phyloP scores from a whole-genome alignment of 495 filamentous ascomycete genomes.

The Jackrogersella multiformis region DNA sequence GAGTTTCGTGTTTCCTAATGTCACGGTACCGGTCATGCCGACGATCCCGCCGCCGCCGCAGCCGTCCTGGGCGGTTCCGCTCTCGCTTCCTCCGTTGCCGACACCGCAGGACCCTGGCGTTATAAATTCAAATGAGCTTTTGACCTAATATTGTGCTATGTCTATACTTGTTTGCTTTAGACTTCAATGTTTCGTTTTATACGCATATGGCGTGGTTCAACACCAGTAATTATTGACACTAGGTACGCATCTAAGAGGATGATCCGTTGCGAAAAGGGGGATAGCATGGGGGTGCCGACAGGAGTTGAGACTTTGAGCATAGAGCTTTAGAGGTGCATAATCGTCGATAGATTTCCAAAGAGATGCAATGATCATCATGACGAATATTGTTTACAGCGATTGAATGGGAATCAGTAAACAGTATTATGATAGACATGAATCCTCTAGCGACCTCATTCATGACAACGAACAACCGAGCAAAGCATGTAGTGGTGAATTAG shows the following conservation, averaged over 20 bases:
- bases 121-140: not conserved
- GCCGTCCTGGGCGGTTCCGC: slow-evolving; percentile 15
- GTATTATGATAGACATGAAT: not conserved
- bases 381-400: slow-evolving; percentile 1
- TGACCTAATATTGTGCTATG: not conserved
- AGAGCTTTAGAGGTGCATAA: slow-evolving; percentile 29
- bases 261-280: not conserved
- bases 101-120: not conserved
- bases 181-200: not conserved
- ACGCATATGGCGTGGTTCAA: not conserved
- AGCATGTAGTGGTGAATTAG: too few species aligned
- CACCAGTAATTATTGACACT: not conserved
- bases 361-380: not conserved
- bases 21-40: slow-evolving; percentile 23
- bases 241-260: not conserved
- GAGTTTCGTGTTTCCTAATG: slow-evolving; percentile 31
- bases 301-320: not conserved
- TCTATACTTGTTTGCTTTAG: not conserved
- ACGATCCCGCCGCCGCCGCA: slow-evolving; percentile 23
- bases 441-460: too few species aligned
- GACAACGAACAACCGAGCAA: too few species aligned
- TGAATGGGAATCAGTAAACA: not conserved
- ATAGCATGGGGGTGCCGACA: not conserved
- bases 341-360: slow-evolving; percentile 6
- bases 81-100: slow-evolving; percentile 22